These are phyloP conservation scores for Gossypium mustelinum DNA, from an alignment of 345 rosid species.

Conservation along the genomic window DNA sequence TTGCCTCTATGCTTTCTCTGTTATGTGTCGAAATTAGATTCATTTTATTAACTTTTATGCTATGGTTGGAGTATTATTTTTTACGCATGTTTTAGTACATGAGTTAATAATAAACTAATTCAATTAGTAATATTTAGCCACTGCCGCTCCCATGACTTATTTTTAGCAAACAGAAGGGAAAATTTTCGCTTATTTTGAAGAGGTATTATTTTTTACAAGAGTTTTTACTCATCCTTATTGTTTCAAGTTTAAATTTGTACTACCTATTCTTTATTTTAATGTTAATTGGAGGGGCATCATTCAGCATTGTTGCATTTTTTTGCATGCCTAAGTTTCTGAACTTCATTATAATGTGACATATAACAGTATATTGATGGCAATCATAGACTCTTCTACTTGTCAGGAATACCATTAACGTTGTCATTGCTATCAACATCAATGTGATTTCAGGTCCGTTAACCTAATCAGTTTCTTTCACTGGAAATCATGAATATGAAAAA, in stretches of 20 bases:
- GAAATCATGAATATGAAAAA: not conserved
- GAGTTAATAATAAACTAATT: too few species aligned
- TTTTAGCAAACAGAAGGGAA: too few species aligned
- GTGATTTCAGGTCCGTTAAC: not conserved
- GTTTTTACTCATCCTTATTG: too few species aligned
- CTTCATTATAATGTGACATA: not conserved
- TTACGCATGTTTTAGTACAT: too few species aligned
- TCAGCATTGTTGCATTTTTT: not conserved
- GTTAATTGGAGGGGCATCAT: not conserved
- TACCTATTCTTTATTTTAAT: not conserved
- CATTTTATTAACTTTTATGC: too few species aligned
- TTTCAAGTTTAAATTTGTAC: too few species aligned
- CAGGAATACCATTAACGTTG: not conserved
- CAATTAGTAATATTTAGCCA: too few species aligned
- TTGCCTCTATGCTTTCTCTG: slow-evolving; percentile 8
- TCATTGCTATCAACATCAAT: not conserved
- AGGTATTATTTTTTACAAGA: too few species aligned
- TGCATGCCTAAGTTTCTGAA: not conserved
- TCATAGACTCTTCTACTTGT: not conserved
- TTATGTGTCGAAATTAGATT: slow-evolving; percentile 8
- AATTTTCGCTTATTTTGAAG: too few species aligned
- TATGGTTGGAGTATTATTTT: too few species aligned
- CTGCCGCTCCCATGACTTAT: too few species aligned
- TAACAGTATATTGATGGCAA: not conserved
- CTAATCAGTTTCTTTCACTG: not conserved